These are phyloP conservation scores for Chrysopogon serrulatus DNA, from an alignment of 176 grass and related monocot species.

Conservation along the genomic window DNA sequence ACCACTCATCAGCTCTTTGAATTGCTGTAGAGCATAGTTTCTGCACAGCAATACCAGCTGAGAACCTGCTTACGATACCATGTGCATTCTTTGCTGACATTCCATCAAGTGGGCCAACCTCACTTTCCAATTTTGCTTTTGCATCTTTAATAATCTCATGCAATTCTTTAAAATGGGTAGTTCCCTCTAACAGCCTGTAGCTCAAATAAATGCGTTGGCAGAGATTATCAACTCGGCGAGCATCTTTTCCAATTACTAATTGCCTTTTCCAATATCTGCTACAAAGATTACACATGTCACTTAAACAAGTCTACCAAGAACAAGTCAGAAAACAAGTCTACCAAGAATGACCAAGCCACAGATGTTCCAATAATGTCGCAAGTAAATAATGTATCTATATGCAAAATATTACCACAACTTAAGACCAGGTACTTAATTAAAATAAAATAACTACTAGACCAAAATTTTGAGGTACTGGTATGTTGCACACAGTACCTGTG, in stretches of 20 bases:
- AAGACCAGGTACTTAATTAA: neutral
- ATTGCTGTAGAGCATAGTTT: slow-evolving; percentile 81
- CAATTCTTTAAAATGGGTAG: slow-evolving; percentile 68
- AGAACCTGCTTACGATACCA: slow-evolving; percentile 93
- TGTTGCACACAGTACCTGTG: neutral
- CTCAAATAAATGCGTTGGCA: slow-evolving; percentile 90
- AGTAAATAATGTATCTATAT: neutral
- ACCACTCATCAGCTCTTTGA: slow-evolving; percentile 73
- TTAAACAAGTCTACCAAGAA: slow-evolving; percentile 16
- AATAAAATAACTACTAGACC: neutral
- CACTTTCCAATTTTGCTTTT: slow-evolving; percentile 84
- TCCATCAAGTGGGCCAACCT: slow-evolving; percentile 90
- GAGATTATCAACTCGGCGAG: slow-evolving; percentile 87
- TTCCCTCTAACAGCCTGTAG: slow-evolving; percentile 73
- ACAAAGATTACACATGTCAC: slow-evolving; percentile 27
- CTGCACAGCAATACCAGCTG: slow-evolving; percentile 70
- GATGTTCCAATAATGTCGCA: neutral
- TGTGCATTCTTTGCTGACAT: slow-evolving; percentile 91
- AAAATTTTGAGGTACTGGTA: neutral
- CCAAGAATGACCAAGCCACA: neutral
- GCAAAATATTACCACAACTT: neutral
- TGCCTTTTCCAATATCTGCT: slow-evolving; percentile 96
- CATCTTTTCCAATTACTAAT: slow-evolving; percentile 80
- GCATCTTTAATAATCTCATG: slow-evolving; percentile 78
- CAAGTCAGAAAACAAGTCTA: slow-evolving; percentile 8